Evolutionary conservation across 352 stramenopile genomes (phyloP), one percentile per base, ranked within the genome.

Genomic region (Phytophthora hibernalis): DNA sequence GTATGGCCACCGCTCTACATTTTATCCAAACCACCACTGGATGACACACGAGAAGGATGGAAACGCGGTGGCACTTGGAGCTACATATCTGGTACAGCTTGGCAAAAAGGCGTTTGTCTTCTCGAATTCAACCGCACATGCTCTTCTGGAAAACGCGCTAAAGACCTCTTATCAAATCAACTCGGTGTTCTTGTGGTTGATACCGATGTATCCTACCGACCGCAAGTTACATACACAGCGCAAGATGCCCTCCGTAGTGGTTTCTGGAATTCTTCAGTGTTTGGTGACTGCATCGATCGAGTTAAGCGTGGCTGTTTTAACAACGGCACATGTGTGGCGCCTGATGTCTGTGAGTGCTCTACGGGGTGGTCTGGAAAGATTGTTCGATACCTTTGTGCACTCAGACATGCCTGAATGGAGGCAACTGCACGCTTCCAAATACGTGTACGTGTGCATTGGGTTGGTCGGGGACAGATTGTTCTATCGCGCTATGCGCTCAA

Each of bases 231-330:
- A 21, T 98, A 98, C 66, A 83, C 82, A 30, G 80, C 90, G 18
- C 64, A 82, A 22, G 74, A 67, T 15, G 79, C 82, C 0, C 68
- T 76, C 10, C 82, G 88, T 11, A 37, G 30, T 3, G 85, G 90
- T 30, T 89, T 81, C 43, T 93, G 83, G 83, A 90, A 92, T 24
- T 38, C 67, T 4, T 79, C 74, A 11, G 54, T 80, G 2, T 79
- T 74, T 49, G 79, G 74, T 4, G 68, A 79, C 7, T 99, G 97
- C 74, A 81, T 98, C 2, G 96, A 99, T 70, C 68, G 83, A 16
- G 96, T 99, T 12, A 43, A 97, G 10, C 83, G 87, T 50, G 97
- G 97, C 5, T 99, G 97, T 79, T 98, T 91, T 70, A 99, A 98
- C 74, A 98, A 98, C 62, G 93, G 95, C n/a, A 98, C 92, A 8